phyloP scores from a whole-genome alignment of 805 yeast species.

The Cyberlindnera mississippiensis region DNA sequence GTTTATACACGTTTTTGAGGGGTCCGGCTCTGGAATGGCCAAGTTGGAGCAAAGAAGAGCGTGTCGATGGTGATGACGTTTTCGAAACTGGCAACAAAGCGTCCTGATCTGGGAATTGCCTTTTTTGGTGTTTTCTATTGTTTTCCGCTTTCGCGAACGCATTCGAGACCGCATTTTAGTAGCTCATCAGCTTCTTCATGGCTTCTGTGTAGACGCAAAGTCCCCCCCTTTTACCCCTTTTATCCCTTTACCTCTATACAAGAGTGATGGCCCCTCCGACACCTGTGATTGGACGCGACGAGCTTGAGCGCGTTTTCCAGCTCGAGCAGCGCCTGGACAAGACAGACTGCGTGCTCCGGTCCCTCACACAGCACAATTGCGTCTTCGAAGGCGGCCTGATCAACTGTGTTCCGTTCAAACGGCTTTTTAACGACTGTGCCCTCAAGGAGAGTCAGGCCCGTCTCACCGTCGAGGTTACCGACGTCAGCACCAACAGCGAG shows the following conservation, averaged over 20 bases:
- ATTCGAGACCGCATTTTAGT: too few species aligned
- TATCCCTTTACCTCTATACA: too few species aligned
- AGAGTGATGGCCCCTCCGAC: slow-evolving; percentile 55
- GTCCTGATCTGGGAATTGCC: neutral
- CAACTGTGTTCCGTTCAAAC: slow-evolving; percentile 45
- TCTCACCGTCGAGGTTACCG: slow-evolving; percentile 37
- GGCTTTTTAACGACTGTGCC: slow-evolving; percentile 42
- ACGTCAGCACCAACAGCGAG: slow-evolving; percentile 28
- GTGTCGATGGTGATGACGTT: too few species aligned
- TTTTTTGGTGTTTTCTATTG: neutral
- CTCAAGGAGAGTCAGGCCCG: slow-evolving; percentile 24
- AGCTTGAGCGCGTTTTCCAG: slow-evolving; percentile 28
- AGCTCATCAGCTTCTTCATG: too few species aligned
- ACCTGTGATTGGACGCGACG: slow-evolving; percentile 40
- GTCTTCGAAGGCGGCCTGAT: slow-evolving; percentile 39
- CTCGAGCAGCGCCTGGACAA: slow-evolving; percentile 12
- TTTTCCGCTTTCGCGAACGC: too few species aligned
- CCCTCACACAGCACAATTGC: slow-evolving; percentile 46
- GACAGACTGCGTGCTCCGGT: slow-evolving; percentile 31
- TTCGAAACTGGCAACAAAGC: neutral
- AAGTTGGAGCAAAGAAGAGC: too few species aligned
- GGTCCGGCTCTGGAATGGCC: too few species aligned
- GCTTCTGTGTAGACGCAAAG: too few species aligned
- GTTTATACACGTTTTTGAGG: neutral
- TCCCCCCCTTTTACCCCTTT: too few species aligned